phyloP scores from a whole-genome alignment of 805 yeast species.

The Deakozyma indianensis region DNA sequence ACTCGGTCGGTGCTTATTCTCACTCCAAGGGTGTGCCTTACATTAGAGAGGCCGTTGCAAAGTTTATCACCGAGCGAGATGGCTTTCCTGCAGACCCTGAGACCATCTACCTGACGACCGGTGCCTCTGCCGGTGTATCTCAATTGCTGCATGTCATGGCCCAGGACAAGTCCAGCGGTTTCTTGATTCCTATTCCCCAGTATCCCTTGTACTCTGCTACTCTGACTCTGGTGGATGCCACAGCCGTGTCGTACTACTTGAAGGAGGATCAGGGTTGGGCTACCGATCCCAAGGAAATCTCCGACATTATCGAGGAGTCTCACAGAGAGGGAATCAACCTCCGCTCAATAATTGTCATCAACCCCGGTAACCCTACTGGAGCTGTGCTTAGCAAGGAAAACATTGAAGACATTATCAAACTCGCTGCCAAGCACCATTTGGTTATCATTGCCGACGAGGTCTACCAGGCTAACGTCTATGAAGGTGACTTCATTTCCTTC shows the following conservation, averaged over 20 bases:
- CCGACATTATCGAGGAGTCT: constrained; percentile 35
- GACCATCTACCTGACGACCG: constrained; percentile 73
- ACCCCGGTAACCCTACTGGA: constrained; percentile 99
- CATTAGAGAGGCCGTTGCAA: constrained; percentile 66
- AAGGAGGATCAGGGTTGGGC: constrained; percentile 79
- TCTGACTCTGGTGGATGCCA: constrained; percentile 66
- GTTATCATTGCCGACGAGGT: constrained; percentile 96
- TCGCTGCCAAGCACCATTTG: constrained; percentile 75
- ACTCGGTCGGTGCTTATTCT: constrained; percentile 91
- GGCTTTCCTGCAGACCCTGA: constrained; percentile 53
- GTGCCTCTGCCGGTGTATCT: constrained; percentile 92
- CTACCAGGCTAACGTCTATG: constrained; percentile 83
- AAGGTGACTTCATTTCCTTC: constrained; percentile 71
- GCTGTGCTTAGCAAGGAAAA: constrained; percentile 52
- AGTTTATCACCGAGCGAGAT: constrained; percentile 68
- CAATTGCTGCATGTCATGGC: constrained; percentile 61
- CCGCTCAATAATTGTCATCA: constrained; percentile 77
- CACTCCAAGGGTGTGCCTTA: constrained; percentile 75
- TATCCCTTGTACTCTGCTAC: constrained; percentile 97
- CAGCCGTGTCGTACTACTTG: constrained; percentile 74
- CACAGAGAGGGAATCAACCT: constrained; percentile 41
- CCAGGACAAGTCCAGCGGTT: constrained; percentile 48
- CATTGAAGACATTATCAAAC: constrained; percentile 54
- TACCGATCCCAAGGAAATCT: constrained; percentile 54
- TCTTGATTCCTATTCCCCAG: constrained; percentile 91